Evolutionary conservation across 805 yeast genomes (phyloP), one percentile per base, ranked within the genome.

Genomic region (Saccharomycopsis lassenensis): DNA sequence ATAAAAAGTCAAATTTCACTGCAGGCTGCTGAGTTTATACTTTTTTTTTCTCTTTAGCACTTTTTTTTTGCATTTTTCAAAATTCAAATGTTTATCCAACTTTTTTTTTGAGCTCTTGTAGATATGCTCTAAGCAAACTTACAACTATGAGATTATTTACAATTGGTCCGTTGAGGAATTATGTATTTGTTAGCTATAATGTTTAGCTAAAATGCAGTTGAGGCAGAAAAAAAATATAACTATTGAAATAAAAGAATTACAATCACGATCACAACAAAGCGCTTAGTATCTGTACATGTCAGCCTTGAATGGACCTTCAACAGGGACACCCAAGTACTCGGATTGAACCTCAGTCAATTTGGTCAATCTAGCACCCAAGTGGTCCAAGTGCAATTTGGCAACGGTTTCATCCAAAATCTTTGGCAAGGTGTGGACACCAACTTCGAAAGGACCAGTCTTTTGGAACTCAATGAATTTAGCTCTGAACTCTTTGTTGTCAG

Each of bases 361-460:
- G 53, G 94, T 71, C 61, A 89, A 78, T 63, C 72, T 76, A 54
- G 77, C 97, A 64, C 91, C 94, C 59, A 89, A 76, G 71, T 91
- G 94, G 61, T 67, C 84, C 67, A 89, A 79, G 71, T 89, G 98
- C 63, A 86, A 80, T 62, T 81, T 83, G 54, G 98, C 98, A 54
- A 89, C 98, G 54, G 94, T 83, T 77, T 89, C 98, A 66, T 89
- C 98, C 67, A 89, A 77, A 57, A 89, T 77, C 81, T 89, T 89
- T 73, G 98, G 98, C 61, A 89, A 73, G 57, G 82, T 78, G 69
- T 89, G 95, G 51, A 89, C 98, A 63, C 94, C 95, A 50, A 82
- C 65, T 49, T 71, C 74, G 68, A 86, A 91, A 56, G 87, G 80
- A 59, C 93, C 95, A 51, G 91, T 74, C 72, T 82, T 83, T 61